Evolutionary conservation across 2,329 filamentous ascomycete species (phyloP).

Genomic region (Tetracladium maxilliforme): DNA sequence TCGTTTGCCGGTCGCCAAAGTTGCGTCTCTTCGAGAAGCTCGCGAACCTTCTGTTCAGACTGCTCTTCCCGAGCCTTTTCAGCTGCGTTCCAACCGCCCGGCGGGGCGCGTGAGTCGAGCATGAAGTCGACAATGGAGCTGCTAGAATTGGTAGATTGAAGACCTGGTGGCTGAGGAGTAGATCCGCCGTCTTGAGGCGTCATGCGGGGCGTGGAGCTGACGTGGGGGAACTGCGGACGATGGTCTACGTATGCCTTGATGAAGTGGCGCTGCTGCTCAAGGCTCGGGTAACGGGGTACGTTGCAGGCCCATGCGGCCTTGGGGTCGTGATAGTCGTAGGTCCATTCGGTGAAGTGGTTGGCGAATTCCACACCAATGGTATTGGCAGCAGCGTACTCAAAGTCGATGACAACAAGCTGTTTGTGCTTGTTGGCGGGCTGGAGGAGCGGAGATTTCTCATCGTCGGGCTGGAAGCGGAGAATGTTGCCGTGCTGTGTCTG

Average conservation of each 20-base stretch:
- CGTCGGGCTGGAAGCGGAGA: slow-evolving; percentile 52
- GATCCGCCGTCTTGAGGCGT: slow-evolving; percentile 2
- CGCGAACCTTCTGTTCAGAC: slow-evolving; percentile 51
- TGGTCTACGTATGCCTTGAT: slow-evolving; percentile 79
- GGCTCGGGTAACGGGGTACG: slow-evolving; percentile 55
- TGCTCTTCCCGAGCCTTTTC: slow-evolving; percentile 48
- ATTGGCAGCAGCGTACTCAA: slow-evolving; percentile 92
- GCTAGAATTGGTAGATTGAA: slow-evolving; percentile 17
- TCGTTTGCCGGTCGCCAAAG: slow-evolving; percentile 83
- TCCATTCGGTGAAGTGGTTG: slow-evolving; percentile 98
- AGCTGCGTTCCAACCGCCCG: slow-evolving; percentile 40
- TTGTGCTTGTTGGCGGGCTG: slow-evolving; percentile 89
- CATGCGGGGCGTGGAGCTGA: too few relatives aligned
- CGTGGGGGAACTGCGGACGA: slow-evolving; percentile 47
- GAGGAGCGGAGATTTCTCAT: slow-evolving; percentile 72
- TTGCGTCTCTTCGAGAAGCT: slow-evolving; percentile 62
- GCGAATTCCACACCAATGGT: slow-evolving; percentile 79
- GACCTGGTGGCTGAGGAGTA: slow-evolving; percentile 4
- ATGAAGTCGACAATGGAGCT: slow-evolving; percentile 48
- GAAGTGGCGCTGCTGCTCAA: slow-evolving; percentile 73
- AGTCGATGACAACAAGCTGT: slow-evolving; percentile 93
- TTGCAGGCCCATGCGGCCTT: slow-evolving; percentile 52
- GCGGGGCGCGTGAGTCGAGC: slow-evolving; percentile 57
- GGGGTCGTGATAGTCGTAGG: slow-evolving; percentile 87
- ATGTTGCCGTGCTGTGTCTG: slow-evolving; percentile 98